These are phyloP conservation scores for Mangifera indica DNA, from an alignment of 345 rosid species.

Conservation along the genomic window DNA sequence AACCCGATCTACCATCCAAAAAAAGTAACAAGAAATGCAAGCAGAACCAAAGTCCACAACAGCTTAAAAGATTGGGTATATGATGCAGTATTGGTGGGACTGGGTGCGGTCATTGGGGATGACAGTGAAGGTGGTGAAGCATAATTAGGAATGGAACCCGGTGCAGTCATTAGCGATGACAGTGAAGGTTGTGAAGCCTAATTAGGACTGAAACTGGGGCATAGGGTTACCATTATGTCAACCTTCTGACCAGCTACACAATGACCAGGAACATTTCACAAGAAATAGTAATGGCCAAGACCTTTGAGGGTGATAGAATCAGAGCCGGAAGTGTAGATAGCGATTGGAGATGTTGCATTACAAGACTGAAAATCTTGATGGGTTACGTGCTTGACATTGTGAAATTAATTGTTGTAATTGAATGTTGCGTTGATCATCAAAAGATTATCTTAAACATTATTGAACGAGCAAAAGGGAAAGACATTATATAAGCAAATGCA, in stretches of 20 bases:
- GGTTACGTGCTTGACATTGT: not conserved
- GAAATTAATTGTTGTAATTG: not conserved
- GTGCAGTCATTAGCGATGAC: too few species aligned
- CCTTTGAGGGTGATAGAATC: not conserved
- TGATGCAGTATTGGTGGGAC: too few species aligned
- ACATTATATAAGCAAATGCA: too few species aligned
- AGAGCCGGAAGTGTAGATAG: not conserved
- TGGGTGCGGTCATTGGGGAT: not conserved
- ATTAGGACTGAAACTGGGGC: not conserved
- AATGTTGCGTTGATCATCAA: not conserved
- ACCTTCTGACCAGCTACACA: conserved; percentile 7
- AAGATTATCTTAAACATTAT: too few species aligned
- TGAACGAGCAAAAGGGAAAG: too few species aligned
- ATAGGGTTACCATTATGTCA: conserved; percentile 1
- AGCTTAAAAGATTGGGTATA: too few species aligned
- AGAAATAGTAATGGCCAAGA: not conserved
- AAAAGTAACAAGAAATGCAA: too few species aligned
- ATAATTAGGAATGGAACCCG: not conserved
- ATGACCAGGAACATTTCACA: conserved; percentile 1
- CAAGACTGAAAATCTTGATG: not conserved
- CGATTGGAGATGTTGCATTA: not conserved
- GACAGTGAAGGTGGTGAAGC: not conserved
- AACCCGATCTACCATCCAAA: too few species aligned
- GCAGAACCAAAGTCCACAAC: too few species aligned
- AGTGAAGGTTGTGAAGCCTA: not conserved